Evolutionary conservation across 208 protist species (phyloP), one percentile per base, ranked within the genome.

Genomic region (Trypanosoma theileri): DNA sequence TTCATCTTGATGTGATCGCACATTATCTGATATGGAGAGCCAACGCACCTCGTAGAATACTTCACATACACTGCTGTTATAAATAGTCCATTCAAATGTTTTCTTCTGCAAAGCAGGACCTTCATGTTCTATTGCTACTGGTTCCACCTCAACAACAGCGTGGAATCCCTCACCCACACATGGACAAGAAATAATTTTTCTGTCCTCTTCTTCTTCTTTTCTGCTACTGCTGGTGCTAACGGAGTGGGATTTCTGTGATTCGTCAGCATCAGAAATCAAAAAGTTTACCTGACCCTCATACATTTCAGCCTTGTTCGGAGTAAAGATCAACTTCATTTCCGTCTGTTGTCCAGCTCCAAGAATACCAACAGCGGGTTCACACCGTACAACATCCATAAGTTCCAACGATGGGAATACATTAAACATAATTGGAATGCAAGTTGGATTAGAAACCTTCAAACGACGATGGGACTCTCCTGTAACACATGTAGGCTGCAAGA

Each of bases 21-120:
- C 59, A 59, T 44, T 50, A 17, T 53, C 61, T 28, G 8, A 22
- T 14, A 54, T 58, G 12, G 69, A 59, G 35, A 89, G 64, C 52
- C 68, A 69, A n/a, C 88, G 80, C 28, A 97, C 81, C 65, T 93
- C 80, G 71, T 93, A 96, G 64, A 65, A 69, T 63, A 94, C 79
- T 1, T 85, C 85, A 71, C 89, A 93, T 10, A 85, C 22, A 59
- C 89, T 75, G 69, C 88, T 92, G 73, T 95, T 96, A 80, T 91
- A 97, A 19, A 97, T 75, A 8, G 89, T 95, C 60, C 94, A 78
- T 28, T 75, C 69, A 31, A 78, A 80, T 19, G 71, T 82, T 59
- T 71, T 71, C 56, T 81, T 67, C 48, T 89, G 63, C 45, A 82
- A 73, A 7, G 84, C 75, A 21, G 84, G 81, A 45, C 92, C 80